Evolutionary conservation across 106 monocot species (phyloP).

Genomic region (Dendrobium officinale): DNA sequence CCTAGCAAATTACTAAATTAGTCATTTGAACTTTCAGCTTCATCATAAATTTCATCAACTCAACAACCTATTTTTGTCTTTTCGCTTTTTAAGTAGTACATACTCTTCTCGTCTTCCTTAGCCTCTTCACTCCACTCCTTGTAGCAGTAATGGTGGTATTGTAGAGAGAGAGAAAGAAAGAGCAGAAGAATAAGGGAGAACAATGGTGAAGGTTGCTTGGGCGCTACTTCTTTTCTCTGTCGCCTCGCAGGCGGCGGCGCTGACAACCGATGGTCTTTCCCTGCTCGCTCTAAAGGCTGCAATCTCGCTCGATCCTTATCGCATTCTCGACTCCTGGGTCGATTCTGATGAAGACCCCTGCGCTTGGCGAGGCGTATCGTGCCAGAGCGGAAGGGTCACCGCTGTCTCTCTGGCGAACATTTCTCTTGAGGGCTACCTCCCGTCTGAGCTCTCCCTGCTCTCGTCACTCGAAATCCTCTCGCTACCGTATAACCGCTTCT

Average conservation of each 20-base stretch:
- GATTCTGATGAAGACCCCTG: constrained; percentile 50
- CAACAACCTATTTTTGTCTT: neutral
- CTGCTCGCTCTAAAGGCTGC: constrained; percentile 78
- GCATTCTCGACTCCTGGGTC: constrained; percentile 42
- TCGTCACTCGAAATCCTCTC: constrained; percentile 51
- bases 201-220: neutral
- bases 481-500: constrained; percentile 55
- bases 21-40: neutral
- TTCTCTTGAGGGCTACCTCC: constrained; percentile 62
- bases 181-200: neutral
- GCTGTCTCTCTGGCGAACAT: constrained; percentile 37
- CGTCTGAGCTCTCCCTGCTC: constrained; percentile 39
- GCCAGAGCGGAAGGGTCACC: constrained; percentile 32
- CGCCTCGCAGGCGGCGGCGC: constrained; percentile 6
- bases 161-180: too few species aligned
- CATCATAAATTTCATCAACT: neutral
- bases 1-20: neutral
- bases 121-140: neutral
- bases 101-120: neutral
- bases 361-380: constrained; percentile 54
- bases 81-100: neutral
- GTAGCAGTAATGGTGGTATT: neutral
- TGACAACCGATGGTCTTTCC: constrained; percentile 66
- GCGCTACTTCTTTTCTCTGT: neutral
- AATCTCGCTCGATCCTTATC: constrained; percentile 53